Percentiles rank a stretch among this genome's conserved stretches.
phyloP scores from a whole-genome alignment of 2,329 filamentous ascomycete species.

The Samsoniella hepiali region DNA sequence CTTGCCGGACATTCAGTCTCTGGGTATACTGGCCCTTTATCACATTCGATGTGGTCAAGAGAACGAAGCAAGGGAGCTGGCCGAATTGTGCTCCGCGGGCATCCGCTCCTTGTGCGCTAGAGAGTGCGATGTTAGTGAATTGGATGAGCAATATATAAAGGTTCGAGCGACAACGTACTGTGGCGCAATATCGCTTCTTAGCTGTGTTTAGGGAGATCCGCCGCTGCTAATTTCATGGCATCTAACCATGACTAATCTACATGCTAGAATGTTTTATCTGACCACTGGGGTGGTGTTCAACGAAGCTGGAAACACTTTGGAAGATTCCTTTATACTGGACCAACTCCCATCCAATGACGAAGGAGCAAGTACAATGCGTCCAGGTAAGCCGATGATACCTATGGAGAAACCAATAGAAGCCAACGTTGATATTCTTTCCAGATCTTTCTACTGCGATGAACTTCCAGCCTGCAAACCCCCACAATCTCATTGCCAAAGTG shows the following conservation, averaged over 20 bases:
- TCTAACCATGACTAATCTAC: not conserved
- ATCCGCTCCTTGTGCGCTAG: constrained; percentile 8
- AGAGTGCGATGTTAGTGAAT: not conserved
- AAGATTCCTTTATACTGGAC: not conserved
- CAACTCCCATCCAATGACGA: not conserved
- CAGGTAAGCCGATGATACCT: not conserved
- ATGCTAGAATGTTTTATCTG: not conserved
- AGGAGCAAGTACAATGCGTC: not conserved
- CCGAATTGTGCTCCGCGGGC: constrained; percentile 8
- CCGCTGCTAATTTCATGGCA: too few relatives aligned
- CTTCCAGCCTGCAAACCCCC: not conserved
- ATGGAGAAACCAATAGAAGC: too few relatives aligned
- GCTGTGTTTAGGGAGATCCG: too few relatives aligned
- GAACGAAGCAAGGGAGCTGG: constrained; percentile 13
- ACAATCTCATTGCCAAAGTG: constrained; percentile 18
- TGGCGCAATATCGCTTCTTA: constrained; percentile 21
- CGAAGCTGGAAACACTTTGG: not conserved
- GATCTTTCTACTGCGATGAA: not conserved
- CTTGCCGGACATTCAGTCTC: constrained; percentile 19
- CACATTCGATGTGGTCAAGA: constrained; percentile 15
- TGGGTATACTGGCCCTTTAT: constrained; percentile 19
- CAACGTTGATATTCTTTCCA: too few relatives aligned
- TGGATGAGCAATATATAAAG: not conserved
- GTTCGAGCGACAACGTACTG: constrained; percentile 16
- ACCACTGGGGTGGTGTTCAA: not conserved